phyloP scores from a whole-genome alignment of 495 filamentous ascomycete species.

The Penicillium samsonianum region DNA sequence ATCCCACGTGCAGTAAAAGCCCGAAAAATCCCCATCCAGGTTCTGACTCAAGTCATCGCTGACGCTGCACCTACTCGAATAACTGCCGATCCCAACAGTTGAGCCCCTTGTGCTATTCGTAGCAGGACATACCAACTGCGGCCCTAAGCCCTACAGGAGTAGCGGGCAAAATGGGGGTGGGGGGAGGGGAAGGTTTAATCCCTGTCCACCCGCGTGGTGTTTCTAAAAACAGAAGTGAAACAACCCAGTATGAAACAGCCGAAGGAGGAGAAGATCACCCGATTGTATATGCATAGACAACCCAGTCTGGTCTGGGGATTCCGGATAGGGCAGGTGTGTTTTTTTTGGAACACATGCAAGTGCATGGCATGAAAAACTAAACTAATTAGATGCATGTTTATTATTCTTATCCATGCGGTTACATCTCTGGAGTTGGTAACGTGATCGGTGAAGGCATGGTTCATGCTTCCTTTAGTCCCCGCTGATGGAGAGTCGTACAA shows the following conservation, averaged over 20 bases:
- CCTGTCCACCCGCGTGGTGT: constrained; percentile 15
- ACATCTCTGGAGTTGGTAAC: neutral
- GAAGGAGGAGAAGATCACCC: neutral
- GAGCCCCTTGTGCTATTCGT: constrained; percentile 6
- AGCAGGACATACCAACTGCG: neutral
- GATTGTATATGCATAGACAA: neutral
- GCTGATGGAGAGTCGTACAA: constrained; percentile 9
- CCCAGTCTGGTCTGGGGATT: constrained; percentile 2
- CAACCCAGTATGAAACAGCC: constrained; percentile 7
- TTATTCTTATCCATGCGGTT: neutral
- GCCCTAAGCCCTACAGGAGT: constrained; percentile 10
- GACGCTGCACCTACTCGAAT: neutral
- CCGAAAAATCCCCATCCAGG: neutral
- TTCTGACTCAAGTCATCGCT: neutral
- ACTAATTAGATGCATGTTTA: neutral
- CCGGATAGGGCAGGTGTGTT: neutral
- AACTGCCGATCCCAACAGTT: constrained; percentile 4
- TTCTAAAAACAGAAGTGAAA: constrained; percentile 21
- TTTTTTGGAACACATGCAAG: neutral
- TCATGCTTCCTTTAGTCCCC: constrained; percentile 10
- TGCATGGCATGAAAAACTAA: neutral
- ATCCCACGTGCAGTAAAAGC: neutral
- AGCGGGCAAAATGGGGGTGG: neutral
- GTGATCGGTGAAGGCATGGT: constrained; percentile 11
- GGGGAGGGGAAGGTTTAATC: constrained; percentile 1